Evolutionary conservation across 805 yeast genomes (phyloP), one percentile per base, ranked within the genome.

Genomic region (Candida ascalaphidarum): DNA sequence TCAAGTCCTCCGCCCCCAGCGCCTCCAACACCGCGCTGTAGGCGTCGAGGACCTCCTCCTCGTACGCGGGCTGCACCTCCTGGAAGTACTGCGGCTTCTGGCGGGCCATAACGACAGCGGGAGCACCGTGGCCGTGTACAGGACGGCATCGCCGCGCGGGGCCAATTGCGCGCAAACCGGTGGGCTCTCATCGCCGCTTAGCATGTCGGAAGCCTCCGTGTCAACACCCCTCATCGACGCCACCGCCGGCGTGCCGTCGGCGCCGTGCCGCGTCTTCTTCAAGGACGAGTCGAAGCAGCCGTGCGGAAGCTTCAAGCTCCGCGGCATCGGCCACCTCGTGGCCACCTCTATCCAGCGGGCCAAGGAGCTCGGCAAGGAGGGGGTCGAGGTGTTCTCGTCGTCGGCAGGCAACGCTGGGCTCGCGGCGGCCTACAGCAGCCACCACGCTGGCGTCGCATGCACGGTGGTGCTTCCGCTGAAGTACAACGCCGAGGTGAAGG

Each of bases 331-430:
- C 13, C 22, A 26, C n/a, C 27, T 35, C 12, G 23, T 37, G 14
- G 24, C n/a, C 4, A 7, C 7, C 11, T 13, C 31, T 9, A 22
- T 35, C 8, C 23, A 9, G 5, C 11, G 20, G 5, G 31, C 34
- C 11, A 14, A 16, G n/a, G 22, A 11, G 2, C 17, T 11, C 5
- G 40, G 34, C 9, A 39, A 41, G 17, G 24, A 22, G 6, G 38
- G 36, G 4, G 41, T 52, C 14, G 34, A 40, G 7, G 50, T 51
- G 3, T 48, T 39, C 28, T 41, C 53, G 2, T 48, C 57, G 4
- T 50, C 58, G 3, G 61, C 59, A n/a, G 60, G 59, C 2, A 55
- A 54, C 35, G 61, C 60, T 0, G 61, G 59, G 1, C 28, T 55
- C 14, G 59, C 61, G 3, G 58, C 58, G 13, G 61, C 59, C 3